A percentile compares a stretch with the other conserved stretches of the same genome.
Conservation (phyloP, 345 rosid species). For the Linum lewisii region DNA sequence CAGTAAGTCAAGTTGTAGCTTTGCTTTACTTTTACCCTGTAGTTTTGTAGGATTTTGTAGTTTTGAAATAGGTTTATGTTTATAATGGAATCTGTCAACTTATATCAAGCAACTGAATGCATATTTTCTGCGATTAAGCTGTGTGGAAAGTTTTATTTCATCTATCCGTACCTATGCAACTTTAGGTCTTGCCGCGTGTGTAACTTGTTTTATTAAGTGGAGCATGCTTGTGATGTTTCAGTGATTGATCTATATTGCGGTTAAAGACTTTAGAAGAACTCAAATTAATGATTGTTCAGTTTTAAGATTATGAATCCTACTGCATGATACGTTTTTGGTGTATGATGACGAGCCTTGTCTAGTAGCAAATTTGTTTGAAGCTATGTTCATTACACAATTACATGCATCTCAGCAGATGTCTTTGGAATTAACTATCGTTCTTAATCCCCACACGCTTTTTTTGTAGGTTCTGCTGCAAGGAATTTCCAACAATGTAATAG, state of each 20-base stretch:
- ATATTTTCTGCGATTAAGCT: neutral
- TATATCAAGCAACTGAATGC: neutral
- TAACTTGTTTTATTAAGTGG: neutral
- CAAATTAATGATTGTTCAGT: neutral
- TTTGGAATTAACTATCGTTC: neutral
- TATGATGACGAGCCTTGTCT: no score
- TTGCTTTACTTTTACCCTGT: neutral
- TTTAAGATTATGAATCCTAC: neutral
- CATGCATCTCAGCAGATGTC: neutral
- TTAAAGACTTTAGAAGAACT: no score
- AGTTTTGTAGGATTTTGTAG: neutral
- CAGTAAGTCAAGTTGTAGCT: slow-evolving; percentile 32
- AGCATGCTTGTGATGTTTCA: neutral
- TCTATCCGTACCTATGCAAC: neutral
- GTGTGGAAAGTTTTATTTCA: neutral
- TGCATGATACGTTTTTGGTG: neutral
- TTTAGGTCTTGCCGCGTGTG: neutral
- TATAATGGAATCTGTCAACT: neutral
- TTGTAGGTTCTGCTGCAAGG: slow-evolving; percentile 54
- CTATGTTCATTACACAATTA: neutral
- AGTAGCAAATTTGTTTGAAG: neutral
- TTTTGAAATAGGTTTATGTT: neutral
- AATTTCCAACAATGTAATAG: slow-evolving; percentile 33
- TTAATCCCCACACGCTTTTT: slow-evolving; percentile 3
- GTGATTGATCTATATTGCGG: neutral